A percentile compares a stretch with the other conserved stretches of the same genome.
Evolutionary conservation across 495 filamentous ascomycete genomes (phyloP).

Genomic region (Jackrogersella minutella): DNA sequence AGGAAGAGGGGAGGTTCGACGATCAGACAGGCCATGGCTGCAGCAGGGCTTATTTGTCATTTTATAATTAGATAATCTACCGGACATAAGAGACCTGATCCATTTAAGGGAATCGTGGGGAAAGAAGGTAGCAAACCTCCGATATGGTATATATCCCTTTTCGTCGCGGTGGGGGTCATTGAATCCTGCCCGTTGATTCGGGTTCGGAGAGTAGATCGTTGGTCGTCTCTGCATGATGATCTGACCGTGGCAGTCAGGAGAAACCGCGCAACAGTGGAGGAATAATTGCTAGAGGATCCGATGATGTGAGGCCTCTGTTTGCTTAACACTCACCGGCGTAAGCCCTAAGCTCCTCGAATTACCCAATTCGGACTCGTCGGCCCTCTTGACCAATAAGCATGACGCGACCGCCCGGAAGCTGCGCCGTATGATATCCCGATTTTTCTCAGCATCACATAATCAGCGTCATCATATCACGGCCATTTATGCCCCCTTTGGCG

Average conservation of each 20-base stretch:
- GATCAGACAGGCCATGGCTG: neutral
- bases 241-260: conserved; percentile 20
- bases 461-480: conserved; percentile 25
- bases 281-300: conserved; percentile 15
- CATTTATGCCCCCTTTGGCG: conserved; percentile 18
- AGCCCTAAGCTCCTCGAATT: conserved; percentile 35
- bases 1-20: neutral
- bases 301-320: conserved; percentile 25
- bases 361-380: conserved; percentile 19
- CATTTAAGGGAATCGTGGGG: conserved; percentile 9
- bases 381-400: conserved; percentile 19
- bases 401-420: conserved; percentile 26
- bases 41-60: conserved; percentile 12
- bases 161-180: conserved; percentile 29
- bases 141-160: neutral
- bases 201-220: conserved; percentile 26
- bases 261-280: conserved; percentile 6
- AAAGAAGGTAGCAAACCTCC: conserved; percentile 23
- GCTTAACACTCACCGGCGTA: conserved; percentile 16
- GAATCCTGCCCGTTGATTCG: conserved; percentile 19
- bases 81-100: neutral
- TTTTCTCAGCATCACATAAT: conserved; percentile 32
- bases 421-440: conserved; percentile 22
- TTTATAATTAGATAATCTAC: conserved; percentile 30
- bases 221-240: conserved; percentile 28